Conservation (phyloP, 768 basidiomycete species). For the Podaxis mareebaensis region DNA sequence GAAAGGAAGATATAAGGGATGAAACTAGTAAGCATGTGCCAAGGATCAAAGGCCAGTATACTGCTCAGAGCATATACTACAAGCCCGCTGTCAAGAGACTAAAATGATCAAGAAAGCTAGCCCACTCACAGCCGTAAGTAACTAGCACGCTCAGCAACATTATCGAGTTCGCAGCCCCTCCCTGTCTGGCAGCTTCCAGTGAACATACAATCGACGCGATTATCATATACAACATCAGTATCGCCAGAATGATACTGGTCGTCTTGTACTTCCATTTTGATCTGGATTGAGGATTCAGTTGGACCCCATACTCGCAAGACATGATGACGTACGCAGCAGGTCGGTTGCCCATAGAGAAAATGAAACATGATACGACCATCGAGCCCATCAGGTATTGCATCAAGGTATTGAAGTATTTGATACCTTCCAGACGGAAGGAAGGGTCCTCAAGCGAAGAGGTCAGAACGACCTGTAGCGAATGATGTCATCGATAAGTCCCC, state of each 20-base stretch:
- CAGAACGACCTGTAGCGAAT: constrained; percentile 63
- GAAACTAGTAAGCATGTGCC: constrained; percentile 95
- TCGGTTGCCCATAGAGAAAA: constrained; percentile 96
- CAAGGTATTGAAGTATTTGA: constrained; percentile 74
- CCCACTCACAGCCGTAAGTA: constrained; percentile 72
- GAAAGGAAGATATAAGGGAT: constrained; percentile 85
- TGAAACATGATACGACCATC: constrained; percentile 84
- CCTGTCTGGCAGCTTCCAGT: constrained; percentile 65
- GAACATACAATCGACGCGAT: constrained; percentile 82
- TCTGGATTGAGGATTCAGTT: constrained; percentile 32
- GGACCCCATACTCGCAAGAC: neutral
- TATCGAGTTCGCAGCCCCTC: constrained; percentile 63
- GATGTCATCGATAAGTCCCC: constrained; percentile 3
- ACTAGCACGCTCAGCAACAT: constrained; percentile 87
- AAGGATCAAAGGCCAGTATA: constrained; percentile 88
- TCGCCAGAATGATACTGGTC: constrained; percentile 69
- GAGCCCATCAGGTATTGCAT: constrained; percentile 79
- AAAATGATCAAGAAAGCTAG: neutral
- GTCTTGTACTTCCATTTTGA: constrained; percentile 86
- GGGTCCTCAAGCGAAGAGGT: constrained; percentile 85
- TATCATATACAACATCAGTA: constrained; percentile 83
- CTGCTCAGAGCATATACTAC: constrained; percentile 78
- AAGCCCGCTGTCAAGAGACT: neutral
- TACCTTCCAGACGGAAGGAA: constrained; percentile 61
- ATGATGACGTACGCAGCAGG: constrained; percentile 65